phyloP scores from a whole-genome alignment of 2,329 filamentous ascomycete genomes.

The Graphiopsis chlorocephala region DNA sequence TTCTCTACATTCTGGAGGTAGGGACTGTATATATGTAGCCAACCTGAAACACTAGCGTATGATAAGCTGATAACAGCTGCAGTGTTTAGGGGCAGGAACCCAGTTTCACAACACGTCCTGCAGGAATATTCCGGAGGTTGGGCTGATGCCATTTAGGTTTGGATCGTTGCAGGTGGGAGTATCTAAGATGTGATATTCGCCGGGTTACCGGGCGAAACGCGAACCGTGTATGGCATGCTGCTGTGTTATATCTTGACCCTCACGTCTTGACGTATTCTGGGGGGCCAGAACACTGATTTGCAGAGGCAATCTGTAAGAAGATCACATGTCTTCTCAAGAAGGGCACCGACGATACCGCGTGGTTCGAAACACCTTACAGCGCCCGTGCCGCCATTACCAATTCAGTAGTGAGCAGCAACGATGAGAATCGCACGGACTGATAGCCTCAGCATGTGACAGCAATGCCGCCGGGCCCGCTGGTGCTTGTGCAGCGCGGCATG shows the following conservation, averaged over 20 bases:
- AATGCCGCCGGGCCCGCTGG: background rate
- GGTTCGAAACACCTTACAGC: background rate
- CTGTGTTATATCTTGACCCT: slow-evolving; percentile 1
- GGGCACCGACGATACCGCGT: background rate
- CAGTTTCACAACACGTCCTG: slow-evolving; percentile 2
- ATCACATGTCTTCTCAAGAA: background rate
- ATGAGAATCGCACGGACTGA: background rate
- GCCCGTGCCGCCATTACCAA: background rate
- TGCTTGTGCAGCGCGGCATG: background rate
- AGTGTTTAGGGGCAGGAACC: slow-evolving; percentile 37
- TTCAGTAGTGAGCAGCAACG: too few relatives aligned
- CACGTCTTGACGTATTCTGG: background rate
- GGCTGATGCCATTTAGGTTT: background rate
- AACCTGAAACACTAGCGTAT: background rate
- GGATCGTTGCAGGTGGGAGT: background rate
- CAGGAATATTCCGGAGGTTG: too few relatives aligned
- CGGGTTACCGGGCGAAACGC: background rate
- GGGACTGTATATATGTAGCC: slow-evolving; percentile 5
- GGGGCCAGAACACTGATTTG: background rate
- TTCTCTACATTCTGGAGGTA: background rate
- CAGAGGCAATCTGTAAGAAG: background rate
- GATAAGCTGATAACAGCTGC: slow-evolving; percentile 26
- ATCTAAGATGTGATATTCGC: background rate
- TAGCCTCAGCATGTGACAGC: background rate
- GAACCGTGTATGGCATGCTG: background rate